Evolutionary conservation across 225 moss, liverwort and hornwort genomes (phyloP), one percentile per base, ranked within the genome.

Genomic region (Straminergon stramineum): DNA sequence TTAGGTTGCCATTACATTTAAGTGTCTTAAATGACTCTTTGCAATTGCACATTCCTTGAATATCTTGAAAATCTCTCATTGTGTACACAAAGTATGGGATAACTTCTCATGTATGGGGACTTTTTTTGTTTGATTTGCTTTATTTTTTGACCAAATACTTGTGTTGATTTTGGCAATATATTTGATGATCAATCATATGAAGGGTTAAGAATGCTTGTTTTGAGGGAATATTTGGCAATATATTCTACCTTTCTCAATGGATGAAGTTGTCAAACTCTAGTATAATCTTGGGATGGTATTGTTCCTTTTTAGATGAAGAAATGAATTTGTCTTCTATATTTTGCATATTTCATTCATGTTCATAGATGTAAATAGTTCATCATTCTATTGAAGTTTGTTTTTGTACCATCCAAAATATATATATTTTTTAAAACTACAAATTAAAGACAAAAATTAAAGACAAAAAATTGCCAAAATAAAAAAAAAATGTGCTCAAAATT

Each of bases 371-470:
- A 13, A 77, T 32, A 52, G 20, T 26, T 53, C 77, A 76, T 20
- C 13, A 53, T 35, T 77, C 14, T 53, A 19, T 26, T 53, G 22
- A 77, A 21, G 32, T 4, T 14, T 34, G 2, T 5, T 32, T 53
- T 35, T 53, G 13, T 19, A 31, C 31, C 18, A 31, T 7, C 19
- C 7, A 32, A 75, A 51, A 32, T 7, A 51, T 45, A 3, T 30
- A n/a, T n/a, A n/a, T n/a, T n/a, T 5, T 5, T 5, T 3, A 15
- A 24, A 41, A 30, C 10, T 10, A 17, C 1, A 45, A 0, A 3
- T 75, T 6, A 48, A 17, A 32, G 6, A 27, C 5, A 41, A 10
- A 28, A 1, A 10, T 48, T 18, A 18, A 11, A 11, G 18, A 11
- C 6, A 31, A 48, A 43, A 45, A 75, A 48, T 6, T 31, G 10